phyloP scores from a whole-genome alignment of 495 filamentous ascomycete species.

The Neurospora discreta region DNA sequence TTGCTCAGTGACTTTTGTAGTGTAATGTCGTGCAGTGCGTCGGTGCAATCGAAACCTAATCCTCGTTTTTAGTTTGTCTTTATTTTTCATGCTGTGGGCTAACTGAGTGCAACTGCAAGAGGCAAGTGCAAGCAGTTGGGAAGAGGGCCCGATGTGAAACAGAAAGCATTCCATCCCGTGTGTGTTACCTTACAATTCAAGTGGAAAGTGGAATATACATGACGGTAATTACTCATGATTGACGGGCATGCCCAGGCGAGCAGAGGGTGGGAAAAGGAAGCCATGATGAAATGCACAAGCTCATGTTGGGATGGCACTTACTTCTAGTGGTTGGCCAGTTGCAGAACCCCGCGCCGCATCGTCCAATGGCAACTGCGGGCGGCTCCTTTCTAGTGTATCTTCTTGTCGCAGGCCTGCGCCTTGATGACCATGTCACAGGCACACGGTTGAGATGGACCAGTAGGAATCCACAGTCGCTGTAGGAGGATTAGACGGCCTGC shows the following conservation, averaged over 20 bases:
- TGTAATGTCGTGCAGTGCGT: background rate
- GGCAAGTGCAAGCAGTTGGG: background rate
- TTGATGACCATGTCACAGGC: background rate
- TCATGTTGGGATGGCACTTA: background rate
- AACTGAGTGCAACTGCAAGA: background rate
- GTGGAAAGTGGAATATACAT: too few species aligned
- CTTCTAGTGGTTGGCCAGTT: background rate
- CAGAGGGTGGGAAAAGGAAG: background rate
- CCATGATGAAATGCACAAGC: background rate
- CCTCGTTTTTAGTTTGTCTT: too few species aligned
- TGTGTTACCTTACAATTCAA: too few species aligned
- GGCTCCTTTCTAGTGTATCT: background rate
- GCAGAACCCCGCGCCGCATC: background rate
- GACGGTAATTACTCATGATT: background rate
- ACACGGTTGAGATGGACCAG: background rate
- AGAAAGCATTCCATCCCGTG: background rate
- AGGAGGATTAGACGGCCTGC: background rate
- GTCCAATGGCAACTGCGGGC: background rate
- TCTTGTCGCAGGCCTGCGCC: background rate
- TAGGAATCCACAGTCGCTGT: background rate
- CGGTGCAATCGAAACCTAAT: too few species aligned
- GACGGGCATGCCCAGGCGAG: background rate
- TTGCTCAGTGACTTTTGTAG: background rate
- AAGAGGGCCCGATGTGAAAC: background rate
- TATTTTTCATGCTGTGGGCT: background rate